Percentiles rank a stretch among this genome's conserved stretches.
These are phyloP conservation scores for Lactarius trivialis DNA, from an alignment of 768 basidiomycete species.

Conservation along the genomic window DNA sequence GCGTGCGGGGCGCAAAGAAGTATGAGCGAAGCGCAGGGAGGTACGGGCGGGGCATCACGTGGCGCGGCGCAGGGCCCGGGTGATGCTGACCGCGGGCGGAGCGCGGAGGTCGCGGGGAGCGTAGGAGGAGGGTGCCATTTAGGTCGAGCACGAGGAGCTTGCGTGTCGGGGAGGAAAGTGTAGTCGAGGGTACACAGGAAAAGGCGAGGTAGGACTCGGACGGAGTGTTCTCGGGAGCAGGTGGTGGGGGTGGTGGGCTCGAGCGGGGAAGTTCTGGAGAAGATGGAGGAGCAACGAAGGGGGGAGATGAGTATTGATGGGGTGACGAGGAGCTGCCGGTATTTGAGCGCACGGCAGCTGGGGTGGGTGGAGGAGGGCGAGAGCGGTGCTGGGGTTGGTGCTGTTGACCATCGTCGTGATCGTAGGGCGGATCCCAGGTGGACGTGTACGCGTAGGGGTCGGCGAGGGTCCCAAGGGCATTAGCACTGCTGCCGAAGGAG, in stretches of 20 bases:
- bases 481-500: not conserved
- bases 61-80: constrained; percentile 27
- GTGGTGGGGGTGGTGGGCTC: not conserved
- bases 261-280: not conserved
- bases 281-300: not conserved
- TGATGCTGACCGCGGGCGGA: not conserved
- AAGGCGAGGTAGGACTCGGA: constrained; percentile 34
- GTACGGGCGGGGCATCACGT: constrained; percentile 58
- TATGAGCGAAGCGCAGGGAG: constrained; percentile 54
- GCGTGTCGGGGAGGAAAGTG: constrained; percentile 31
- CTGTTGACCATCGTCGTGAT: not conserved
- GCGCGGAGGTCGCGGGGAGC: constrained; percentile 37
- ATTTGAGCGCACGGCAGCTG: not conserved
- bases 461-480: not conserved
- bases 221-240: constrained; percentile 22
- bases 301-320: not conserved
- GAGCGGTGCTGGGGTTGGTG: not conserved
- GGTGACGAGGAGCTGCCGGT: no score
- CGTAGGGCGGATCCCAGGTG: not conserved
- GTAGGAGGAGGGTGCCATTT: constrained; percentile 67
- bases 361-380: not conserved
- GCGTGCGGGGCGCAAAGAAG: constrained; percentile 54
- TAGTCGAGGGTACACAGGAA: constrained; percentile 28
- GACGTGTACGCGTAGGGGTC: not conserved
- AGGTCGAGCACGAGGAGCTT: constrained; percentile 73